These are phyloP conservation scores for Malus sylvestris DNA, from an alignment of 306 rosid genomes.

Conservation along the genomic window DNA sequence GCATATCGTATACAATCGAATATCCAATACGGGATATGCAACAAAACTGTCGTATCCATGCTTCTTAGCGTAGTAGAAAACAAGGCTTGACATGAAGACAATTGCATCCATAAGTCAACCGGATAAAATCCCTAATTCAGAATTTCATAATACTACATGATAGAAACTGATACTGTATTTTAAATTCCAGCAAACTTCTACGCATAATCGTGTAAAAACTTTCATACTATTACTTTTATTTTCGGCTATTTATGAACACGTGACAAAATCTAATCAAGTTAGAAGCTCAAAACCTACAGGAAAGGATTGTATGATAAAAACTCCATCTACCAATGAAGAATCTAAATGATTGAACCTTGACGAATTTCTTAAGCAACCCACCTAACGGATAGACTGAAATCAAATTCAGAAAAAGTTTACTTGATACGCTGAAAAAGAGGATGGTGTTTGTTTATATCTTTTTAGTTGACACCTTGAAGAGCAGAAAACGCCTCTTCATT, in stretches of 20 bases:
- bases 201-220: neutral
- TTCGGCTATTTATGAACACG: neutral
- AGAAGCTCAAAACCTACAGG: neutral
- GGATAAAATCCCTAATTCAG: neutral
- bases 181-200: neutral
- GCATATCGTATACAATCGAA: too few relatives aligned
- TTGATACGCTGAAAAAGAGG: neutral
- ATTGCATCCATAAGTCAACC: neutral
- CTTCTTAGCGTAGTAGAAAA: neutral
- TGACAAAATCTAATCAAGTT: neutral
- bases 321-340: neutral
- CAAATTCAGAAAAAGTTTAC: neutral
- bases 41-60: too few relatives aligned
- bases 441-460: neutral
- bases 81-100: neutral
- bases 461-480: neutral
- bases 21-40: too few relatives aligned
- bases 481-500: neutral
- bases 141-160: neutral
- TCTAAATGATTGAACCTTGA: neutral
- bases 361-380: neutral
- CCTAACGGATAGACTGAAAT: neutral
- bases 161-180: neutral
- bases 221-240: neutral
- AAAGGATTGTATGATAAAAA: neutral